Evolutionary conservation across 73 alveolate species (phyloP).

Genomic region (Chromera velia): DNA sequence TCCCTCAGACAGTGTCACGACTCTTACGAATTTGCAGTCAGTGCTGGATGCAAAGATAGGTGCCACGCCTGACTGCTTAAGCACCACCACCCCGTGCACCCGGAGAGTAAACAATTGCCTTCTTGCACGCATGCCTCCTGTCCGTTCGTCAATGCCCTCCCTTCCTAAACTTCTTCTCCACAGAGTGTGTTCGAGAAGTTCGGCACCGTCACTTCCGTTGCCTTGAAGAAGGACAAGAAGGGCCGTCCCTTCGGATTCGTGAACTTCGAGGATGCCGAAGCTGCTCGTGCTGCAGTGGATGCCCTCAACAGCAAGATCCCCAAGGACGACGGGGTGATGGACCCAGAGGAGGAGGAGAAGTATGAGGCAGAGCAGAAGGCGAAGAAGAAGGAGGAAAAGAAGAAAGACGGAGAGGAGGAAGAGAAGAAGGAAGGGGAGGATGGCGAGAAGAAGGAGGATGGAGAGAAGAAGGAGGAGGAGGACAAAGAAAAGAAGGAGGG

Average conservation of each 20-base stretch:
- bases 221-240: neutral
- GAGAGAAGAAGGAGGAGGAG: neutral
- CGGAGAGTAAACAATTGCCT: no score
- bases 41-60: no score
- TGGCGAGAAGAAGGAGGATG: neutral
- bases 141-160: no score
- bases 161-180: no score
- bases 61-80: no score
- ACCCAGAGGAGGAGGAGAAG: conserved; percentile 12
- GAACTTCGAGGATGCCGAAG: conserved; percentile 19
- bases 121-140: no score
- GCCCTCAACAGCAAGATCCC: conserved; percentile 14
- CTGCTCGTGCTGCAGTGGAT: conserved; percentile 9
- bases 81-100: no score
- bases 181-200: neutral
- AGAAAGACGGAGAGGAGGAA: conserved; percentile 28
- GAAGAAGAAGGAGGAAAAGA: conserved; percentile 33
- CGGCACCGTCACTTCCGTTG: neutral
- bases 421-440: neutral
- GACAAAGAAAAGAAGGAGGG: neutral
- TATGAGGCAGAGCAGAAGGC: neutral
- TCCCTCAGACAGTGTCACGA: no score
- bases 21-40: no score
- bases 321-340: conserved; percentile 25
- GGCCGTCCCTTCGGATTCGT: conserved; percentile 6